These are phyloP conservation scores for Mimosa pudica DNA, from an alignment of 306 rosid genomes.

Conservation along the genomic window DNA sequence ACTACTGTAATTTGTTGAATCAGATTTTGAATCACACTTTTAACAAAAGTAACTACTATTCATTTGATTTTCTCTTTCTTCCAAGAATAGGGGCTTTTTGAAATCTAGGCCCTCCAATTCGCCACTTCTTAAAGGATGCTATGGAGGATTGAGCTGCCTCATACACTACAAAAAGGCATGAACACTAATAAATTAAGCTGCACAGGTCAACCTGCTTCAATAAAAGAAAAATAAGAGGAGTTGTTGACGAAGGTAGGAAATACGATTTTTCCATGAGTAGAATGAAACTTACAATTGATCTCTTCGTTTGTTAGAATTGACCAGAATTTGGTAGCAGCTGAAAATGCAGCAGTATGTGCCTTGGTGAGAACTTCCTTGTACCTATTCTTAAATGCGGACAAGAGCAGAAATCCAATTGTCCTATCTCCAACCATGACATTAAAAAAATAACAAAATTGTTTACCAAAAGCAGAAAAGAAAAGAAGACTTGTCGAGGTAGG, in stretches of 20 bases:
- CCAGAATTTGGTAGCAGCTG: conserved; percentile 67
- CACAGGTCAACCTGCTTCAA: conserved; percentile 12
- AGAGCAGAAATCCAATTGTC: conserved; percentile 77
- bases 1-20: no score
- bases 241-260: conserved; percentile 21
- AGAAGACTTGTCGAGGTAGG: background rate
- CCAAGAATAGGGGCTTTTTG: conserved; percentile 77
- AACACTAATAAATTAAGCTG: conserved; percentile 16
- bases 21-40: no score
- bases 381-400: conserved; percentile 88
- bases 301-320: conserved; percentile 75
- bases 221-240: conserved; percentile 10
- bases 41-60: conserved; percentile 37
- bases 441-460: conserved; percentile 6
- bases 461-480: background rate
- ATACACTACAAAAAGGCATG: conserved; percentile 61
- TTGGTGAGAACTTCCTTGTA: conserved; percentile 88
- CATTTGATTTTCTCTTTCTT: conserved; percentile 76
- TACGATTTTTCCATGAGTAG: conserved; percentile 12
- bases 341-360: conserved; percentile 78
- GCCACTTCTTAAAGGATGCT: conserved; percentile 91
- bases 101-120: conserved; percentile 92
- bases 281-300: conserved; percentile 60
- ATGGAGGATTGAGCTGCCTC: conserved; percentile 95
- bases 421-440: conserved; percentile 76